These are phyloP conservation scores for Lentinula raphanica DNA, from an alignment of 768 basidiomycete genomes.

Conservation along the genomic window DNA sequence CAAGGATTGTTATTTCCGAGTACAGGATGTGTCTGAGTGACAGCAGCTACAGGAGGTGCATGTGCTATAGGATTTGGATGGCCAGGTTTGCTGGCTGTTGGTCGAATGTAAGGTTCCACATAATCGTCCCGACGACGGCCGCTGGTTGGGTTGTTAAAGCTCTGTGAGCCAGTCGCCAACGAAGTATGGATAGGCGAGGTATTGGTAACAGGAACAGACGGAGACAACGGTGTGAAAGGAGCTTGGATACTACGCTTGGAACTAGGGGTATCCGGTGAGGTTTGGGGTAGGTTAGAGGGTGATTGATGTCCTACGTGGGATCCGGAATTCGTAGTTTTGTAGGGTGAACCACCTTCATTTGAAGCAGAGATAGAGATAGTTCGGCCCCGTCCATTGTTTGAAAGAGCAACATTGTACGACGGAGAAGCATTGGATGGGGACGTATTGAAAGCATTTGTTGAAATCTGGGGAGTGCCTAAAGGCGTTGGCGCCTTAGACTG, in stretches of 20 bases:
- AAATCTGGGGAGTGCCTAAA: not conserved
- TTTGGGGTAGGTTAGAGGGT: not conserved
- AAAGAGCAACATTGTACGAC: constrained; percentile 5
- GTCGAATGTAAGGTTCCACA: not conserved
- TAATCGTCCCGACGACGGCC: not conserved
- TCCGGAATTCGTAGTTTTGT: not conserved
- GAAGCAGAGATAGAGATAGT: constrained; percentile 5
- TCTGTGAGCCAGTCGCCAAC: not conserved
- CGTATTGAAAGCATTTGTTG: not conserved
- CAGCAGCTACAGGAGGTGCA: not conserved
- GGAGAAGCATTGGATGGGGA: not conserved
- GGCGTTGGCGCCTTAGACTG: not conserved
- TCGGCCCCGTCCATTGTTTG: constrained; percentile 2
- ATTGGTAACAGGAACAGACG: not conserved
- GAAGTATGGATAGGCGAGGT: not conserved
- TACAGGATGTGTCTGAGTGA: not conserved
- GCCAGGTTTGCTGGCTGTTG: not conserved
- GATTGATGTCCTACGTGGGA: not conserved
- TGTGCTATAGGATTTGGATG: not conserved
- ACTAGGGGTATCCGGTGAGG: not conserved
- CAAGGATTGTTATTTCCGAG: not conserved
- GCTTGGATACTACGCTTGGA: constrained; percentile 1
- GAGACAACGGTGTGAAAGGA: not conserved
- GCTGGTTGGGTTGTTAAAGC: not conserved
- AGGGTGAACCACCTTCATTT: constrained; percentile 3